Conservation (phyloP, 169 alveolate genomes). For the Plasmodium fragile region DNA sequence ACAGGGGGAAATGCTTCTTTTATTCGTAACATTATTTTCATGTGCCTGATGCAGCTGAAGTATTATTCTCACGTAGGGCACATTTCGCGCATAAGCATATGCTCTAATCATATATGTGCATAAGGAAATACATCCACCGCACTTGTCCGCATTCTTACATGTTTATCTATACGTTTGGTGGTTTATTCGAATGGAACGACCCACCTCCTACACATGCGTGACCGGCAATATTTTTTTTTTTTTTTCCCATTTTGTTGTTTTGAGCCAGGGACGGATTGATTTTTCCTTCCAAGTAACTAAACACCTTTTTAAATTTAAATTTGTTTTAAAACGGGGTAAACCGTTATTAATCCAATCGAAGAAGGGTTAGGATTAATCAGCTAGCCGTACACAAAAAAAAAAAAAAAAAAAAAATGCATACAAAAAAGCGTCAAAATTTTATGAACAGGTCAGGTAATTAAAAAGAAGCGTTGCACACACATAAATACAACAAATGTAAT, state of each 20-base stretch:
- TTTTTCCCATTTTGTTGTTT: not conserved
- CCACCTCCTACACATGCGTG: not conserved
- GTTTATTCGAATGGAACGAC: not conserved
- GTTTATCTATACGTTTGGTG: not conserved
- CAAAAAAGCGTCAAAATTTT: not conserved
- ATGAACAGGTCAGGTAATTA: not conserved
- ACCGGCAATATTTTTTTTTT: not conserved
- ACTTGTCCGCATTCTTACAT: not conserved
- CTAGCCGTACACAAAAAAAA: not conserved
- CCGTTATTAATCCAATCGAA: not conserved
- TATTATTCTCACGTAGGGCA: not conserved
- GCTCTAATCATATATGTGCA: not conserved
- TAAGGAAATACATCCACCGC: not conserved
- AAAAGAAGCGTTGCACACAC: not conserved
- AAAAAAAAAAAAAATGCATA: not conserved
- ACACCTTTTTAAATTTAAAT: not conserved
- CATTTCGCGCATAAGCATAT: not conserved
- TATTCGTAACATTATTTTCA: not conserved
- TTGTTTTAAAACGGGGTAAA: not conserved
- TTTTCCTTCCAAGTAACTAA: too few relatives aligned
- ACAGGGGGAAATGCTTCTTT: not conserved
- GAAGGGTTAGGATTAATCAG: not conserved
- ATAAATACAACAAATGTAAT: not conserved
- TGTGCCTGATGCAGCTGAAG: not conserved
- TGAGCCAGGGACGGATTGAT: not conserved